Conservation (phyloP, 352 stramenopile species). For the Globisporangium spinosum region DNA sequence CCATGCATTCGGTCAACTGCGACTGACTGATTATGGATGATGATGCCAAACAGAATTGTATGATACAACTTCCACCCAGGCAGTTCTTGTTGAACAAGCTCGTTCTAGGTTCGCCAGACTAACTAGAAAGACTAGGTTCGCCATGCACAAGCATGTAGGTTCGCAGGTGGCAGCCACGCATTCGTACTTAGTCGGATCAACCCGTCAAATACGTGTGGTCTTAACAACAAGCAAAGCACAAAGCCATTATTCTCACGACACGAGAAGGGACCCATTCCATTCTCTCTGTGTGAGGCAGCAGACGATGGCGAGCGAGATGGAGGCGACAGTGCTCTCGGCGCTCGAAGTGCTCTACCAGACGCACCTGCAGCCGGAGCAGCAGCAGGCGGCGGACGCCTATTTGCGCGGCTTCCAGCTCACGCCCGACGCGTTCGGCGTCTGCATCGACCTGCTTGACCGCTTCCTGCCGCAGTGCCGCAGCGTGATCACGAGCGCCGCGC, state of each 20-base stretch:
- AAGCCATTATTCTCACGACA: background rate
- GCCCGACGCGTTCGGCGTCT: constrained; percentile 72
- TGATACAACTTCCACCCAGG: too few relatives aligned
- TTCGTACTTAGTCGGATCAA: too few relatives aligned
- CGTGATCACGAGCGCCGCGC: background rate
- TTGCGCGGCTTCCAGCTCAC: constrained; percentile 79
- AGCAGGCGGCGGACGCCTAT: constrained; percentile 66
- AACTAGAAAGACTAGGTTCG: too few relatives aligned
- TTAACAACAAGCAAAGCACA: too few relatives aligned
- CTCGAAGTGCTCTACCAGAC: constrained; percentile 61
- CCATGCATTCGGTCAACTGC: background rate
- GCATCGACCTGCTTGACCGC: constrained; percentile 54
- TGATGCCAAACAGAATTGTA: background rate
- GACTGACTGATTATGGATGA: background rate
- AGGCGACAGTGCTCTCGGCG: constrained; percentile 40
- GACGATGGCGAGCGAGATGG: constrained; percentile 10
- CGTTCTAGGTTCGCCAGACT: too few relatives aligned
- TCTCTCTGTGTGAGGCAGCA: background rate
- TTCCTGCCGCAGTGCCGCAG: constrained; percentile 31
- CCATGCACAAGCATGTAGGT: too few relatives aligned
- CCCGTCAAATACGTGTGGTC: too few relatives aligned
- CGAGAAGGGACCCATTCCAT: background rate
- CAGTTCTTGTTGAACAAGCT: too few relatives aligned
- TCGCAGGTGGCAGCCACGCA: too few relatives aligned
- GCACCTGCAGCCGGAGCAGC: constrained; percentile 49